Evolutionary conservation across 768 basidiomycete species (phyloP).

Genomic region (Suillus spraguei): DNA sequence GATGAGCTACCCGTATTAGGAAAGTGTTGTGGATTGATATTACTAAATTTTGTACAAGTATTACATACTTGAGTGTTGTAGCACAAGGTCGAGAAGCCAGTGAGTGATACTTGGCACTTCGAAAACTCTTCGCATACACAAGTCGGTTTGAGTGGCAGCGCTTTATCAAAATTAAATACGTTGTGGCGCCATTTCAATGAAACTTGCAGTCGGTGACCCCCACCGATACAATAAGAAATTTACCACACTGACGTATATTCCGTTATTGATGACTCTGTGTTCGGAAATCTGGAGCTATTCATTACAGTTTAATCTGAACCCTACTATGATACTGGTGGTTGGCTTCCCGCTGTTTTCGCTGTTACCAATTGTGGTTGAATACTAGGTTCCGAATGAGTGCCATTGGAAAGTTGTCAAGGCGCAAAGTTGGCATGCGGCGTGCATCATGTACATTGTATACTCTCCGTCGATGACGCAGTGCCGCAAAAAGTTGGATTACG

Average conservation of each 20-base stretch:
- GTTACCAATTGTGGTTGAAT: constrained; percentile 10
- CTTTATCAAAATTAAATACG: too few relatives aligned
- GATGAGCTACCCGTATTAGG: constrained; percentile 27
- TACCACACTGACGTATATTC: constrained; percentile 9
- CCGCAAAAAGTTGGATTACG: not conserved
- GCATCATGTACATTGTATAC: not conserved
- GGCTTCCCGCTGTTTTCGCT: constrained; percentile 25
- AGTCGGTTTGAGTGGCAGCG: not conserved
- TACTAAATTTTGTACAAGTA: constrained; percentile 13
- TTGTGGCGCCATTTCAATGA: constrained; percentile 4
- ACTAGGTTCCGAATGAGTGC: not conserved
- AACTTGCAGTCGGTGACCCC: not conserved
- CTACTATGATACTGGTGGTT: too few relatives aligned
- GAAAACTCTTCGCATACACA: constrained; percentile 3
- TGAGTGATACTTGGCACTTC: not conserved
- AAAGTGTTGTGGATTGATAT: constrained; percentile 34
- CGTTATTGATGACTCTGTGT: not conserved
- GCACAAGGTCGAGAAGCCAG: too few relatives aligned
- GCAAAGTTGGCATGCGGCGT: not conserved
- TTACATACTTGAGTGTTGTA: too few relatives aligned
- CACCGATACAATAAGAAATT: not conserved
- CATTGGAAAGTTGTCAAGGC: too few relatives aligned
- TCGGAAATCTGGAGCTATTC: not conserved
- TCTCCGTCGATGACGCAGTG: not conserved
- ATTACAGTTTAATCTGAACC: constrained; percentile 9